These are phyloP conservation scores for Diutina scorzettiae DNA, from an alignment of 1,139 yeast genomes.

Conservation along the genomic window DNA sequence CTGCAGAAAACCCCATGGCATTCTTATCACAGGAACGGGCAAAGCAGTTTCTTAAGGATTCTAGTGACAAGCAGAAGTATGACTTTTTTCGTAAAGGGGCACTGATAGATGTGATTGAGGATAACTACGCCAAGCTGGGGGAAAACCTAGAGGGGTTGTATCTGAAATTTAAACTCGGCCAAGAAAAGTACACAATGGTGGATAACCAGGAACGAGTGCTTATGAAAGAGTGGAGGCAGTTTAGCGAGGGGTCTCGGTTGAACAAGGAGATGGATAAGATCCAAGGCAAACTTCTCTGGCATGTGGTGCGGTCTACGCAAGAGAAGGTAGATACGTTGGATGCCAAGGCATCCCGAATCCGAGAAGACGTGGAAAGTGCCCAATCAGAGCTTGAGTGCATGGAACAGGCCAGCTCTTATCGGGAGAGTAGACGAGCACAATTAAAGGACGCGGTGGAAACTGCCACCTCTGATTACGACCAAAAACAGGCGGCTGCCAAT, in stretches of 20 bases:
- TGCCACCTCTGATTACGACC: background rate
- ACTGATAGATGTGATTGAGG: conserved; percentile 20
- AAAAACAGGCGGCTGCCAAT: background rate
- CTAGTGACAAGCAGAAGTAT: conserved; percentile 61
- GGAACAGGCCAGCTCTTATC: conserved; percentile 8
- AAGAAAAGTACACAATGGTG: background rate
- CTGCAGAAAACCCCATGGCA: conserved; percentile 86
- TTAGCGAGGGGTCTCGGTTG: conserved; percentile 12
- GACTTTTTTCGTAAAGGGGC: conserved; percentile 74
- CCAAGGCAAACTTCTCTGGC: conserved; percentile 39
- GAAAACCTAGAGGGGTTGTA: background rate
- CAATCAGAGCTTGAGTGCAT: conserved; percentile 12
- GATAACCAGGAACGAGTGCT: background rate
- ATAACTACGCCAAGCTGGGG: background rate
- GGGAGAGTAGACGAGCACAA: background rate
- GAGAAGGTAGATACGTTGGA: conserved; percentile 8
- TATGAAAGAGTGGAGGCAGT: background rate
- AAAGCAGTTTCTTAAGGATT: conserved; percentile 70
- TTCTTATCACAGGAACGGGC: conserved; percentile 93
- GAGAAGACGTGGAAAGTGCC: conserved; percentile 12
- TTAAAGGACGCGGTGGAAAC: background rate
- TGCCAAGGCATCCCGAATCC: conserved; percentile 7
- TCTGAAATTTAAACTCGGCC: background rate
- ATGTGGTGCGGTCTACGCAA: conserved; percentile 7
- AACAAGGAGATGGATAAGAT: conserved; percentile 31